Evolutionary conservation across 1,139 yeast genomes (phyloP).

Genomic region (Pichia sp.): DNA sequence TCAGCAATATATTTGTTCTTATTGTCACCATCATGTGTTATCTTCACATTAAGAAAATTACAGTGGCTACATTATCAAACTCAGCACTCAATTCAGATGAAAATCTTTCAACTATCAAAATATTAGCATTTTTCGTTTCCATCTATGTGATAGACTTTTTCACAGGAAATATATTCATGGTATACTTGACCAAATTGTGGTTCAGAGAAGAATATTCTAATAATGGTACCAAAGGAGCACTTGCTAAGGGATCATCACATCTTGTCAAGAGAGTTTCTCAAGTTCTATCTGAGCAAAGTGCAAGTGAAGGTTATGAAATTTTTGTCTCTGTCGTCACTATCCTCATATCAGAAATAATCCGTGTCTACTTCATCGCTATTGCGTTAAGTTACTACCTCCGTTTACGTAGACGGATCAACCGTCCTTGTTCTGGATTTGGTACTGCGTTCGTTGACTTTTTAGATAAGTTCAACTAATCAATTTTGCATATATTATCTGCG

Average conservation of each 20-base stretch:
- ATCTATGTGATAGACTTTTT: constrained; percentile 67
- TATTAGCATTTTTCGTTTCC: constrained; percentile 60
- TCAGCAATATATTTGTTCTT: constrained; percentile 47
- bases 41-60: constrained; percentile 4
- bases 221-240: neutral
- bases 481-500: neutral
- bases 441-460: constrained; percentile 9
- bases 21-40: constrained; percentile 6
- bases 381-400: constrained; percentile 36
- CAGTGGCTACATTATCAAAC: constrained; percentile 1
- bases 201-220: constrained; percentile 37
- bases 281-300: constrained; percentile 30
- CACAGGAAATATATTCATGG: constrained; percentile 64
- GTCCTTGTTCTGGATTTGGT: constrained; percentile 13
- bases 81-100: constrained; percentile 10
- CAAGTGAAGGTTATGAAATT: constrained; percentile 59
- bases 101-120: constrained; percentile 35
- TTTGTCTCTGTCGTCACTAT: constrained; percentile 59
- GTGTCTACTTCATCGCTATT: constrained; percentile 67
- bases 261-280: constrained; percentile 17
- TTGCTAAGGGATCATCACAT: neutral
- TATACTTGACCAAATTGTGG: constrained; percentile 78
- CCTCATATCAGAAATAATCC: constrained; percentile 45
- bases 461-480: constrained; percentile 6
- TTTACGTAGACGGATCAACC: constrained; percentile 14